A percentile compares a stretch with the other conserved stretches of the same genome.
Conservation (phyloP, 2,329 filamentous ascomycete species). For the Claviceps africana region DNA sequence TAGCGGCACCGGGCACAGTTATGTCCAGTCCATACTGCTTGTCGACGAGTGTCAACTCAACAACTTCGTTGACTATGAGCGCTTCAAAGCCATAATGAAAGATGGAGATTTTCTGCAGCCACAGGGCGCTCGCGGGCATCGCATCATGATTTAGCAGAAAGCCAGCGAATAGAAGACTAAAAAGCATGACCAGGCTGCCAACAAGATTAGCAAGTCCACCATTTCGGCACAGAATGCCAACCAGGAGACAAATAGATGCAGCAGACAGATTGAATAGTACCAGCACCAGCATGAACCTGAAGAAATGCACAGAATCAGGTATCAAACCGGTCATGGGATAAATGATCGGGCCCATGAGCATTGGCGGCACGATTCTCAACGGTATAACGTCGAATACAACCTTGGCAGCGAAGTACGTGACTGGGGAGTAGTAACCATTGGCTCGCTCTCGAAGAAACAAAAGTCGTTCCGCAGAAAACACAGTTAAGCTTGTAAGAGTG, state of each 20-base stretch:
- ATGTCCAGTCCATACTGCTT: constrained; percentile 95
- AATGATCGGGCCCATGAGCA: constrained; percentile 88
- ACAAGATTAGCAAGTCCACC: constrained; percentile 83
- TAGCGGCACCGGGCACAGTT: constrained; percentile 85
- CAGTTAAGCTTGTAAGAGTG: constrained; percentile 82
- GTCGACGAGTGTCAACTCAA: constrained; percentile 76
- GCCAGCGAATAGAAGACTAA: constrained; percentile 87
- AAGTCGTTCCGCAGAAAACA: constrained; percentile 81
- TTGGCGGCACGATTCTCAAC: constrained; percentile 81
- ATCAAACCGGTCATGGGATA: constrained; percentile 96
- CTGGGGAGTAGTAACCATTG: constrained; percentile 88
- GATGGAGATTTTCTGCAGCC: constrained; percentile 88
- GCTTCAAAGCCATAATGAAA: constrained; percentile 98
- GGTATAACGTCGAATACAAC: constrained; percentile 97
- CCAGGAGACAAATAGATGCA: constrained; percentile 85
- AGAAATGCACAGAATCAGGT: constrained; percentile 67
- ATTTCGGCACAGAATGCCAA: constrained; percentile 90
- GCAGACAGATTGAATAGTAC: constrained; percentile 94
- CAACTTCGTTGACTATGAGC: constrained; percentile 92
- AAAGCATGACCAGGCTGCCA: constrained; percentile 92
- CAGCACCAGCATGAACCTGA: constrained; percentile 80
- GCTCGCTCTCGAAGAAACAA: constrained; percentile 87
- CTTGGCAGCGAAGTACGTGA: constrained; percentile 90
- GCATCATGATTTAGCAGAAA: constrained; percentile 89
- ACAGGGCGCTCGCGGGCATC: constrained; percentile 71